Percentiles rank a stretch among this genome's conserved stretches.
phyloP scores from a whole-genome alignment of 768 basidiomycete species.

The Hypsizygus marmoreus region DNA sequence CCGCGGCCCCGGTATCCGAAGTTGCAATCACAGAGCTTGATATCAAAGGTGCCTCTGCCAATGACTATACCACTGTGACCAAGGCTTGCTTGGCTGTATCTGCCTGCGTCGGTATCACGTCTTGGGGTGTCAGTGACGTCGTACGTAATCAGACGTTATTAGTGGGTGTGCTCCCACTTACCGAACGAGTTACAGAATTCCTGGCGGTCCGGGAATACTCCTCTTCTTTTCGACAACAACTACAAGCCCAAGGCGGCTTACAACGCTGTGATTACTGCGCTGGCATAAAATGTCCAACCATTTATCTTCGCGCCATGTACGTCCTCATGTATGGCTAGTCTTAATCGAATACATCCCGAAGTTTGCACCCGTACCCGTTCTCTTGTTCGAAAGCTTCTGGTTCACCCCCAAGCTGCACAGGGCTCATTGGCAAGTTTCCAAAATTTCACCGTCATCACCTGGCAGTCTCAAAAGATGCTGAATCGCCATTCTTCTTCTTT shows the following conservation, averaged over 20 bases:
- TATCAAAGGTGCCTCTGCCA: conserved; percentile 36
- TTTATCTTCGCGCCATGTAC: no score
- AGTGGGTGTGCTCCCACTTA: no score
- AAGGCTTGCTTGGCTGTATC: conserved; percentile 48
- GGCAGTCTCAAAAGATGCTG: no score
- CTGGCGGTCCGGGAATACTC: conserved; percentile 23
- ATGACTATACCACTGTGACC: conserved; percentile 46
- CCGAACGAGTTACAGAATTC: no score
- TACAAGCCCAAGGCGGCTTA: conserved; percentile 29
- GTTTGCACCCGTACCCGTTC: not conserved
- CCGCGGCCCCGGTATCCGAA: conserved; percentile 40
- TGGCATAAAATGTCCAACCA: no score
- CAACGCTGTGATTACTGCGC: conserved; percentile 20
- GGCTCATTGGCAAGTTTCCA: no score
- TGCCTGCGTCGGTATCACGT: conserved; percentile 47
- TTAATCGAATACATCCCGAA: no score
- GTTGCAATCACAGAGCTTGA: conserved; percentile 54
- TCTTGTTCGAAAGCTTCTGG: no score
- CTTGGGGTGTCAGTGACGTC: conserved; percentile 51
- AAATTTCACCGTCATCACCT: no score
- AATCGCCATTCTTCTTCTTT: no score
- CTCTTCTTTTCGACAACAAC: conserved; percentile 31
- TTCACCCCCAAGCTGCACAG: no score
- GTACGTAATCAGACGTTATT: conserved; percentile 28
- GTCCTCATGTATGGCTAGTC: no score